A percentile compares a stretch with the other conserved stretches of the same genome.
phyloP scores from a whole-genome alignment of 257 asterid species.

The Nicotiana knightiana region DNA sequence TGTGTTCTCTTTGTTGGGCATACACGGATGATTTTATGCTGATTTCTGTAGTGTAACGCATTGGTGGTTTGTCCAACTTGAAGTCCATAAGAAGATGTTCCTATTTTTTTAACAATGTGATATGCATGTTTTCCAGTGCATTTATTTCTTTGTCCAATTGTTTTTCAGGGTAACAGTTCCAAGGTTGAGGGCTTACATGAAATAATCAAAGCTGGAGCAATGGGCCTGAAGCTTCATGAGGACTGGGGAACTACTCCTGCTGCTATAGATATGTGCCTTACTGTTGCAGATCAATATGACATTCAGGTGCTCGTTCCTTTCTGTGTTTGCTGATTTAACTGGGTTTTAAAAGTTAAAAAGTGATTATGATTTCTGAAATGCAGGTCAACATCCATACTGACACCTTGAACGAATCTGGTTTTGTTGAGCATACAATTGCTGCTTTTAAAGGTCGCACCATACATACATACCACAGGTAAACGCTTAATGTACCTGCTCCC shows the following conservation, averaged over 20 bases:
- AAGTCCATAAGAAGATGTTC: not conserved
- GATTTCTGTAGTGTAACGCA: not conserved
- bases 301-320: slow-evolving; percentile 51
- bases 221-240: slow-evolving; percentile 98
- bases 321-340: slow-evolving; percentile 16
- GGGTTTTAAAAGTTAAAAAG: slow-evolving; percentile 18
- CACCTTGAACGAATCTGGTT: slow-evolving; percentile 96
- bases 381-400: slow-evolving; percentile 93
- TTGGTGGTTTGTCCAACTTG: not conserved
- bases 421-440: slow-evolving; percentile 89
- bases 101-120: not conserved
- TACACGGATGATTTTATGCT: not conserved
- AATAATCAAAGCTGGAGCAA: slow-evolving; percentile 88
- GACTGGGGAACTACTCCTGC: slow-evolving; percentile 99
- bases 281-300: slow-evolving; percentile 74
- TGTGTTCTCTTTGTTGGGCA: not conserved
- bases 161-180: slow-evolving; percentile 68
- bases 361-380: slow-evolving; percentile 13
- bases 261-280: slow-evolving; percentile 73
- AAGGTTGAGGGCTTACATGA: slow-evolving; percentile 76
- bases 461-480: slow-evolving; percentile 89
- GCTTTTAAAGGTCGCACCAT: slow-evolving; percentile 84
- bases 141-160: slow-evolving; percentile 3
- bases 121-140: not conserved
- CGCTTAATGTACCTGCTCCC: slow-evolving; percentile 4